Conservation (phyloP, 2,329 filamentous ascomycete species). For the Xylariales sp. region DNA sequence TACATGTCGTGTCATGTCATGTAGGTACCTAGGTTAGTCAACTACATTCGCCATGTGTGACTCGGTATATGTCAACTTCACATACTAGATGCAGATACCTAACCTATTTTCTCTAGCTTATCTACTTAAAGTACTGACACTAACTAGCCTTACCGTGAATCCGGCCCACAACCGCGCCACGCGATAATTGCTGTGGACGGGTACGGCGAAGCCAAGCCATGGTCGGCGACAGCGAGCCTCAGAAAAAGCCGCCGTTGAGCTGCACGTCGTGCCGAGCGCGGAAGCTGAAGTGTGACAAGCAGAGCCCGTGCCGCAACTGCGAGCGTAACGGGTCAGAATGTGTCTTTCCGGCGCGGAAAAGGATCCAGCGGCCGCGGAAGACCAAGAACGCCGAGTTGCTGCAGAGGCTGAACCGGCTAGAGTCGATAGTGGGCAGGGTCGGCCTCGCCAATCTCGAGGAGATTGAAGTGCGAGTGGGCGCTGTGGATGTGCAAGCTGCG, state of each 20-base stretch:
- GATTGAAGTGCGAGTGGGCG: slow-evolving; percentile 23
- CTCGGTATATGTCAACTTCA: background rate
- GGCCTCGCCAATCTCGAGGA: slow-evolving; percentile 48
- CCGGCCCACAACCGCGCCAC: background rate
- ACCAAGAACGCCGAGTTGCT: slow-evolving; percentile 58
- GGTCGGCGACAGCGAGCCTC: slow-evolving; percentile 27
- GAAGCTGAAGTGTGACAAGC: slow-evolving; percentile 70
- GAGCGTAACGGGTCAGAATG: slow-evolving; percentile 60
- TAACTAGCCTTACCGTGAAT: background rate
- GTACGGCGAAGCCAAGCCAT: slow-evolving; percentile 15
- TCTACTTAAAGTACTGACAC: too few relatives aligned
- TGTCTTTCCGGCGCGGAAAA: slow-evolving; percentile 58
- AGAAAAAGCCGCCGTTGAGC: slow-evolving; percentile 55
- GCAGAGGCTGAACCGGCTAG: slow-evolving; percentile 57
- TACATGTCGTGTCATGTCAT: background rate
- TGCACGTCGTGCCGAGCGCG: slow-evolving; percentile 73
- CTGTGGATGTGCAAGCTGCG: slow-evolving; percentile 14
- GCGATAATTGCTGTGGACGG: background rate
- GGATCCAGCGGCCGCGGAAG: slow-evolving; percentile 55
- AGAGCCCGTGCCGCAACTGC: slow-evolving; percentile 67
- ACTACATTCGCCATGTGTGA: background rate
- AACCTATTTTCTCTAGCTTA: background rate
- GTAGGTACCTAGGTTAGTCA: background rate
- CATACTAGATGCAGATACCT: background rate
- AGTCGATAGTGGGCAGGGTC: slow-evolving; percentile 59